Percentiles rank a stretch among this genome's conserved stretches.
These are phyloP conservation scores for Cymbopogon citratus DNA, from an alignment of 176 grass and related monocot species.

Conservation along the genomic window DNA sequence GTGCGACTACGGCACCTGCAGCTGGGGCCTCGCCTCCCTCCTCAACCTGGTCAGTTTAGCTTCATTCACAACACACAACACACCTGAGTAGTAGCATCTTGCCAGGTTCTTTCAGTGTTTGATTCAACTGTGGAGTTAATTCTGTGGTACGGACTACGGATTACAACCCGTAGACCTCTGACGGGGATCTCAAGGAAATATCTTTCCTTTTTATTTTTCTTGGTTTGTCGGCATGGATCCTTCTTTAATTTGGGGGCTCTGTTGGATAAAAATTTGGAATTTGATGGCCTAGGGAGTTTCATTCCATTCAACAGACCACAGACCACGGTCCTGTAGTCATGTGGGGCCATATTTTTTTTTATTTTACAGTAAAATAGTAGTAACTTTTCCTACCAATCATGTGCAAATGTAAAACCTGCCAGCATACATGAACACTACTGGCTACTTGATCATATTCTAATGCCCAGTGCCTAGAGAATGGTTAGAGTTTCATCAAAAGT, in stretches of 20 bases:
- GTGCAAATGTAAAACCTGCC: conserved; percentile 33
- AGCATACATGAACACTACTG: neutral
- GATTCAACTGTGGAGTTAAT: neutral
- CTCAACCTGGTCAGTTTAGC: conserved; percentile 56
- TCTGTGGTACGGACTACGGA: neutral
- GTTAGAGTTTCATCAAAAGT: neutral
- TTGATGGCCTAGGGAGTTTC: conserved; percentile 6
- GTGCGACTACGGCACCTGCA: conserved; percentile 83
- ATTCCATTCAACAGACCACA: neutral
- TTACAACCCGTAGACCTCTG: neutral
- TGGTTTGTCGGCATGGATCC: conserved; percentile 9
- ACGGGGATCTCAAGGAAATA: neutral
- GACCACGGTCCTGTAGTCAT: neutral
- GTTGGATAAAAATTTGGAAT: conserved; percentile 1
- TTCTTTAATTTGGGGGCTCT: neutral
- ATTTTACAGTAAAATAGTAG: neutral
- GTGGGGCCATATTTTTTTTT: neutral
- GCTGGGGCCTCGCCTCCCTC: conserved; percentile 60
- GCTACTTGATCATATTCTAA: neutral
- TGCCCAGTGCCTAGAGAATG: neutral
- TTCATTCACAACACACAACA: neutral
- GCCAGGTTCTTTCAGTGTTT: neutral
- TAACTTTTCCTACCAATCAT: conserved; percentile 29
- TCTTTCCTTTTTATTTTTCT: neutral
- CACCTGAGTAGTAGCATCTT: neutral